These are phyloP conservation scores for Maudiozyma humilis DNA, from an alignment of 1,139 yeast genomes.

Conservation along the genomic window DNA sequence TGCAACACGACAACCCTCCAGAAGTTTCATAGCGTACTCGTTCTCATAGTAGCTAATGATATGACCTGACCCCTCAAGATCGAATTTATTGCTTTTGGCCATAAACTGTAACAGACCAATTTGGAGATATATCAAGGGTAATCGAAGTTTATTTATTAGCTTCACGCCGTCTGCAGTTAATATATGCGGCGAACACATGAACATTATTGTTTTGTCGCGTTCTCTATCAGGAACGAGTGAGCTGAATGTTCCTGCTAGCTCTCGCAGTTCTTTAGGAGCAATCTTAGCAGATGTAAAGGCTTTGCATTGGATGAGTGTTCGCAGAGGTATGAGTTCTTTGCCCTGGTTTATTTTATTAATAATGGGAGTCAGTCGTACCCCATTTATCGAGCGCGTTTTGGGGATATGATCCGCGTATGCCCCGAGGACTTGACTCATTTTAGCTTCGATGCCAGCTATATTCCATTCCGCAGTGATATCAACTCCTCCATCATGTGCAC, in stretches of 20 bases:
- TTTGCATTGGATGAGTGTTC: constrained; percentile 52
- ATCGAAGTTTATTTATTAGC: constrained; percentile 44
- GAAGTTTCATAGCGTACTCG: constrained; percentile 21
- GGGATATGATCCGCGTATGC: constrained; percentile 25
- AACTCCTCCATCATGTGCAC: constrained; percentile 65
- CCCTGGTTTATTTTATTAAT: constrained; percentile 10
- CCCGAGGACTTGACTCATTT: constrained; percentile 26
- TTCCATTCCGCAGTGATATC: constrained; percentile 62
- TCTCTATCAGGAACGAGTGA: constrained; percentile 34
- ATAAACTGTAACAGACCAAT: constrained; percentile 27
- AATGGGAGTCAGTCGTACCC: constrained; percentile 27
- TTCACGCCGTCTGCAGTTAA: constrained; percentile 52
- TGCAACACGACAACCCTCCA: constrained; percentile 24
- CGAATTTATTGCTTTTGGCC: constrained; percentile 31
- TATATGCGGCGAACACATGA: constrained; percentile 52
- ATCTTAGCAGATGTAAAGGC: constrained; percentile 39
- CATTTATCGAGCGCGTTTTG: constrained; percentile 30
- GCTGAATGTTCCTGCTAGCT: constrained; percentile 48
- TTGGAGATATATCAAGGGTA: constrained; percentile 50
- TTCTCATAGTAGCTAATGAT: constrained; percentile 28
- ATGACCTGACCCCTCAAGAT: constrained; percentile 36
- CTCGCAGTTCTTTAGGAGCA: constrained; percentile 47
- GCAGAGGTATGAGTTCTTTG: constrained; percentile 20
- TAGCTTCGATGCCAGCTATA: constrained; percentile 27
- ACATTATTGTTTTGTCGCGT: constrained; percentile 33